phyloP scores from a whole-genome alignment of 768 basidiomycete genomes.

The Tricholomella constricta region DNA sequence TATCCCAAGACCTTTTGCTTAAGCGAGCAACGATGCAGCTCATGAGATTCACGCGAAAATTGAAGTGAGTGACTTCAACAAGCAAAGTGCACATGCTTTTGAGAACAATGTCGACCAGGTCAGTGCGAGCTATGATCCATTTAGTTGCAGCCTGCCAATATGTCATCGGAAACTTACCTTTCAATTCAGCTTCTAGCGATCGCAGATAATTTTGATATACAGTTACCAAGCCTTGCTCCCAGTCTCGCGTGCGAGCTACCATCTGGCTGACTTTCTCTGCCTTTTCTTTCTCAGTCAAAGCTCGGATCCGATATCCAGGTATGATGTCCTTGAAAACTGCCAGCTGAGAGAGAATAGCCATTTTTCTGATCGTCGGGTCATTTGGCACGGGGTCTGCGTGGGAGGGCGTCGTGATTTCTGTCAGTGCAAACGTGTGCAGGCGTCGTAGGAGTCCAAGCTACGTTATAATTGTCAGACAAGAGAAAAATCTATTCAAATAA shows the following conservation, averaged over 20 bases:
- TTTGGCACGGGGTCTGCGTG: constrained; percentile 74
- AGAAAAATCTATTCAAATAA: background rate
- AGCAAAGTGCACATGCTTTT: constrained; percentile 88
- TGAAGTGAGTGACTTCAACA: constrained; percentile 89
- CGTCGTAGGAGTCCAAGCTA: constrained; percentile 89
- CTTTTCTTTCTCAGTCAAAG: constrained; percentile 88
- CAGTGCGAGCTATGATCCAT: constrained; percentile 54
- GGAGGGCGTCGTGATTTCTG: constrained; percentile 68
- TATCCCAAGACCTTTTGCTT: constrained; percentile 87
- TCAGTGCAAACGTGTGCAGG: constrained; percentile 84
- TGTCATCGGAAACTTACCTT: constrained; percentile 52
- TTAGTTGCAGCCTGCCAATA: background rate
- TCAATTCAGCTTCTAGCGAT: constrained; percentile 82
- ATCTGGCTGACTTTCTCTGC: constrained; percentile 93
- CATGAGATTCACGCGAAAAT: constrained; percentile 93
- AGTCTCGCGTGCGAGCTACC: constrained; percentile 87
- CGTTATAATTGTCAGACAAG: constrained; percentile 1
- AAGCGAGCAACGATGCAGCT: constrained; percentile 79
- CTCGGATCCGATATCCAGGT: constrained; percentile 93
- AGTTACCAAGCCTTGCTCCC: constrained; percentile 89
- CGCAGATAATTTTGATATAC: constrained; percentile 91
- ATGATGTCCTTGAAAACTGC: constrained; percentile 96
- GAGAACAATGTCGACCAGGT: constrained; percentile 68
- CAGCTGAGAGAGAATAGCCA: constrained; percentile 87
- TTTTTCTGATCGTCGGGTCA: constrained; percentile 79